Evolutionary conservation across 2,329 filamentous ascomycete species (phyloP), one percentile per base, ranked within the genome.

Genomic region (Paraphoma chrysanthemicola): DNA sequence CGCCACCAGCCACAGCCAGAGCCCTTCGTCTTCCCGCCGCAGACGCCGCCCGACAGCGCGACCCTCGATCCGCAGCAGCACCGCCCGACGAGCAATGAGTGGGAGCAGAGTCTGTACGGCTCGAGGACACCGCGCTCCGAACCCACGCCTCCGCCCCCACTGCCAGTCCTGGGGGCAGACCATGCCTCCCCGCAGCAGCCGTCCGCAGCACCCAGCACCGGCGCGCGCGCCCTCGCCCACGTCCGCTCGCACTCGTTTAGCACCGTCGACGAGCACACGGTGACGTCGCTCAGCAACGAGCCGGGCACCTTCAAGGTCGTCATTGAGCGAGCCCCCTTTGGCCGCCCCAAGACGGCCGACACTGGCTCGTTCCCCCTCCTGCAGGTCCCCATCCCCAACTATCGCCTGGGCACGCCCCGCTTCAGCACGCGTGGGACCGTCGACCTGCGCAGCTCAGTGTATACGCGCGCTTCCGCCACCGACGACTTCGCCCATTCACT

Each of bases 321-420:
- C 58, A 94, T 96, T 68, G 90, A 92, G 49, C 85, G 91, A 60
- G 86, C 90, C 9, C 59, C 69, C 28, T 83, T 86, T 44, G 85
- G 86, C 30, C 83, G 86, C 50, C 85, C 88, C 28, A 89, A 84
- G 70, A 89, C 87, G 5, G 83, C 86, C 59, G 87, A 89, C 69
- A 85, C 76, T 16, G 70, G 73, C 41, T 76, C 77, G n/a, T 73
- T 81, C 39, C 87, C 86, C 11, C 78, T 87, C 36, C 81, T 96
- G 48, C 86, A 93, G 64, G 85, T 94, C 43, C 83, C 88, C 18
- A 96, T 97, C 48, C 93, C 93, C 36, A 89, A 91, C 54, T 96
- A 93, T 82, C 88, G 89, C 63, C 81, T 97, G 54, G 93, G 93
- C 11, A 90, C 89, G 1, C 92, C 92, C 16, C 86, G 88, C 56